phyloP scores from a whole-genome alignment of 805 yeast species.

The Kurtzmaniella cleridarum region DNA sequence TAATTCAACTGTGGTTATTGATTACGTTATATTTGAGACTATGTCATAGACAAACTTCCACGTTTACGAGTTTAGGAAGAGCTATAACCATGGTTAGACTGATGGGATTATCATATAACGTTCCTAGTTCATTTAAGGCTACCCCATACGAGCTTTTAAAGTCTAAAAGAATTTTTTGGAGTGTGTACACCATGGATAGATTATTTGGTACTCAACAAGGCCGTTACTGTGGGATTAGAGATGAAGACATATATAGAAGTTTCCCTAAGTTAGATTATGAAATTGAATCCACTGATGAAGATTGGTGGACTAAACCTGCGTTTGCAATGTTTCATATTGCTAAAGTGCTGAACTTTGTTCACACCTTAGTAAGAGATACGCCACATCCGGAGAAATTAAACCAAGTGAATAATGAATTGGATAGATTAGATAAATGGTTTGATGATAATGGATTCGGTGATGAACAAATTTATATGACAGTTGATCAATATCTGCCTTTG shows the following conservation, averaged over 20 bases:
- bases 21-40: constrained; percentile 30
- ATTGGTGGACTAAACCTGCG: constrained; percentile 45
- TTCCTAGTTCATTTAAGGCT: constrained; percentile 14
- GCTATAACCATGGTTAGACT: constrained; percentile 33
- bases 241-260: constrained; percentile 29
- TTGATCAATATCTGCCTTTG: constrained; percentile 7
- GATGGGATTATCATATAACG: constrained; percentile 30
- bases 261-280: constrained; percentile 26
- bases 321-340: constrained; percentile 43
- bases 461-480: constrained; percentile 8
- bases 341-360: constrained; percentile 31
- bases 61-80: constrained; percentile 25
- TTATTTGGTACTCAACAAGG: constrained; percentile 51
- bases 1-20: constrained; percentile 38
- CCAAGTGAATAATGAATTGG: constrained; percentile 27
- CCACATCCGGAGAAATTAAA: constrained; percentile 22
- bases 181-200: constrained; percentile 50
- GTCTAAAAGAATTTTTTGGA: constrained; percentile 50
- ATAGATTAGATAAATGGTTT: constrained; percentile 26
- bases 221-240: constrained; percentile 30
- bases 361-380: constrained; percentile 21
- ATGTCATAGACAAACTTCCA: constrained; percentile 35
- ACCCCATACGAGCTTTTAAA: constrained; percentile 40
- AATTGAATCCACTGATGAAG: constrained; percentile 31
- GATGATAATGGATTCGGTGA: constrained; percentile 29